A percentile compares a stretch with the other conserved stretches of the same genome.
These are phyloP conservation scores for Tuber calosporum DNA, from an alignment of 495 filamentous ascomycete species.

Conservation along the genomic window DNA sequence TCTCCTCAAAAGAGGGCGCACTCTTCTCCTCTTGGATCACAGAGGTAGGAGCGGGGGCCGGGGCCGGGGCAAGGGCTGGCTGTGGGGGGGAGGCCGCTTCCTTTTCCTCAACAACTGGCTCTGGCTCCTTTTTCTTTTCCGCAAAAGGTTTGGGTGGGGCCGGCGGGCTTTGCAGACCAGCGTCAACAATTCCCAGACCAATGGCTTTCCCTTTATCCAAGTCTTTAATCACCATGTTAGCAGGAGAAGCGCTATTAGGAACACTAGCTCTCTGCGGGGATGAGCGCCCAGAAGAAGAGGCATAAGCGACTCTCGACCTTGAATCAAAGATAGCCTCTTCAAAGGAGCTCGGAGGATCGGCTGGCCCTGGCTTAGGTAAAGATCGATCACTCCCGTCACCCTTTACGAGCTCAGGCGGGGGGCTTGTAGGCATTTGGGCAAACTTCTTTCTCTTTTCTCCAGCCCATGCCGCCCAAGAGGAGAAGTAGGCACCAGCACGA, in stretches of 20 bases:
- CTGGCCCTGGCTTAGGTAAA: slow-evolving; percentile 14
- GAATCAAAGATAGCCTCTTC: slow-evolving; percentile 35
- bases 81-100: slow-evolving; percentile 6
- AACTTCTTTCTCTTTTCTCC: slow-evolving; percentile 71
- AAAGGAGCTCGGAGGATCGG: slow-evolving; percentile 30
- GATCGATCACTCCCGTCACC: slow-evolving; percentile 17
- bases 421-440: slow-evolving; percentile 46
- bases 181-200: slow-evolving; percentile 34
- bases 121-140: neutral
- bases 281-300: slow-evolving; percentile 11
- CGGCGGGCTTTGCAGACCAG: slow-evolving; percentile 20
- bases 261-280: slow-evolving; percentile 28
- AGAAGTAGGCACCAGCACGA: slow-evolving; percentile 79
- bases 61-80: slow-evolving; percentile 2
- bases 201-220: slow-evolving; percentile 19
- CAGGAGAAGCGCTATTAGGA: slow-evolving; percentile 10
- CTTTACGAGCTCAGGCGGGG: slow-evolving; percentile 21
- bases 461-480: slow-evolving; percentile 92
- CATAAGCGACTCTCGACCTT: slow-evolving; percentile 27
- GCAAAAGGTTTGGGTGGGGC: slow-evolving; percentile 13
- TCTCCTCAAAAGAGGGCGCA: neutral
- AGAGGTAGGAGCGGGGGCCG: slow-evolving; percentile 9
- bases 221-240: slow-evolving; percentile 5
- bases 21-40: slow-evolving; percentile 10
- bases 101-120: neutral